Evolutionary conservation across 805 yeast genomes (phyloP).

Genomic region (Tetrapisispora taiwanensis): DNA sequence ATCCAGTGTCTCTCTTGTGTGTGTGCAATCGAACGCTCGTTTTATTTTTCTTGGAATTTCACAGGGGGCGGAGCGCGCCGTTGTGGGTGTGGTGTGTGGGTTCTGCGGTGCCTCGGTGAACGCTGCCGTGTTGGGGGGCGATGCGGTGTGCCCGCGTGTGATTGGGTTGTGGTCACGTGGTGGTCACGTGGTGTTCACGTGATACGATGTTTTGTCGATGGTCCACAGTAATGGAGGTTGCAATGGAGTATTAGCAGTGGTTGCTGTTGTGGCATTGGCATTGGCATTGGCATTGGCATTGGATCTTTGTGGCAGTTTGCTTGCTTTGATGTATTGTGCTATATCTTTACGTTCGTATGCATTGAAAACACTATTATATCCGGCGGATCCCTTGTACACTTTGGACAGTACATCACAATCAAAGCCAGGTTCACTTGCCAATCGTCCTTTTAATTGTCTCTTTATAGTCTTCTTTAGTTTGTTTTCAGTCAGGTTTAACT

Average conservation of each 20-base stretch:
- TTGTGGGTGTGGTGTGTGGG: too few species aligned
- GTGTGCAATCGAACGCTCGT: too few species aligned
- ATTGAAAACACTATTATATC: constrained; percentile 12
- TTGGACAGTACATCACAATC: constrained; percentile 1
- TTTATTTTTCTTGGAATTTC: too few species aligned
- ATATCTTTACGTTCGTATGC: constrained; percentile 8
- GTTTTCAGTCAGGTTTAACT: too few species aligned
- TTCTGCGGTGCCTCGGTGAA: too few species aligned
- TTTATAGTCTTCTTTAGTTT: background rate
- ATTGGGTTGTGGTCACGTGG: constrained; percentile 7
- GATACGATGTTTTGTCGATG: constrained; percentile 1
- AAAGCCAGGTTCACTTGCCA: background rate
- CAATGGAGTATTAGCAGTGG: background rate
- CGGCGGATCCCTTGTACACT: constrained; percentile 13
- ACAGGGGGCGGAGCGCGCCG: background rate
- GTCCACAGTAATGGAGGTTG: constrained; percentile 4
- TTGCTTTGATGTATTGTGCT: constrained; percentile 7
- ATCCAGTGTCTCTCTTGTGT: too few species aligned
- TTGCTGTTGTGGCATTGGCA: constrained; percentile 6
- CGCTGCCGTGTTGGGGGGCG: background rate
- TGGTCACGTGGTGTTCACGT: constrained; percentile 4
- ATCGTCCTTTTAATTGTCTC: background rate
- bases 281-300: background rate
- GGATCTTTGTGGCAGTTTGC: constrained; percentile 11
- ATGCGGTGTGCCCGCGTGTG: background rate